Evolutionary conservation across 2,329 filamentous ascomycete genomes (phyloP).

Genomic region (Aspergillus terreus): DNA sequence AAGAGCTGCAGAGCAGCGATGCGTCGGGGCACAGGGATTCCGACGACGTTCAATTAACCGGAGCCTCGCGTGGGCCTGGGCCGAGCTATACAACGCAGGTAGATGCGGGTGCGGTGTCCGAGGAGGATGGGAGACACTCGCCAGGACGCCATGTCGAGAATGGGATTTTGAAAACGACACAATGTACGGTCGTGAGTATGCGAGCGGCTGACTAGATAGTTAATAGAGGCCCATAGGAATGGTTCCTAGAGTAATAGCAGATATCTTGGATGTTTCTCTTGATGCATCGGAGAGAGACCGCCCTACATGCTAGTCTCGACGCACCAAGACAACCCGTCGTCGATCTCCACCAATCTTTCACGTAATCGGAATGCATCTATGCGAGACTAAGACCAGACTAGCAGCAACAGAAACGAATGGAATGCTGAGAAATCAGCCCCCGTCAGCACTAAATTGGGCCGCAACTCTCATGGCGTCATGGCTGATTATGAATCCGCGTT

Average conservation of each 20-base stretch:
- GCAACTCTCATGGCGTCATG: no score
- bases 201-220: neutral
- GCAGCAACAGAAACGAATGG: no score
- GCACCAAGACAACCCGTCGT: no score
- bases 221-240: neutral
- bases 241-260: neutral
- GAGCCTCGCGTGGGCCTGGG: neutral
- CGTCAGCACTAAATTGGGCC: no score
- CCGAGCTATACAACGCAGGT: neutral
- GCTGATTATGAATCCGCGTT: no score
- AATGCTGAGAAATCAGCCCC: no score
- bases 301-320: no score
- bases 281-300: no score
- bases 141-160: neutral
- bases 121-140: neutral
- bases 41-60: neutral
- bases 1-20: constrained; percentile 1
- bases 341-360: no score
- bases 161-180: neutral
- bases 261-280: no score
- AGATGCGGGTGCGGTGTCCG: neutral
- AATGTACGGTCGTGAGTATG: neutral
- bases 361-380: no score
- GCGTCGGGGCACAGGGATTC: neutral
- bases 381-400: no score